Percentiles rank a stretch among this genome's conserved stretches.
Evolutionary conservation across 805 yeast species (phyloP).

Genomic region (Nakazawaea pomicola): DNA sequence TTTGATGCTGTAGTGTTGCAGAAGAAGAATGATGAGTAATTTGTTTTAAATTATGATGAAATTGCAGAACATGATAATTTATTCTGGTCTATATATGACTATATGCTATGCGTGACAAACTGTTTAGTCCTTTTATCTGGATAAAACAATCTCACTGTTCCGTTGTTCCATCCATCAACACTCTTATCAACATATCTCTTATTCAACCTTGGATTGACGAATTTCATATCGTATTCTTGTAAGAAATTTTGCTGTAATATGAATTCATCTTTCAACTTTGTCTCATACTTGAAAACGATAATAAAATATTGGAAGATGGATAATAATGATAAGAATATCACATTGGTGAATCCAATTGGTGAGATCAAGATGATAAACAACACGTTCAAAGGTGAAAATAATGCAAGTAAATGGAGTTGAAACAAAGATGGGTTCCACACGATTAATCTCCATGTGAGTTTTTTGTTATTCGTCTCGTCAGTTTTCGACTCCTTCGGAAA

Average conservation of each 20-base stretch:
- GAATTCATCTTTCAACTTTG: conserved; percentile 51
- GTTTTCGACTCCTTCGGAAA: conserved; percentile 6
- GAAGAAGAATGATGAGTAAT: too few species aligned
- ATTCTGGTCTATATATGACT: too few species aligned
- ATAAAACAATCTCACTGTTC: conserved; percentile 8
- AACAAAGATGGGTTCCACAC: conserved; percentile 69
- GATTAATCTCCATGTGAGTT: conserved; percentile 40
- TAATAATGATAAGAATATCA: conserved; percentile 30
- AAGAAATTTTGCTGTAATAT: conserved; percentile 55
- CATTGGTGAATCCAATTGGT: conserved; percentile 15
- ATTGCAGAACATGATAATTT: too few species aligned
- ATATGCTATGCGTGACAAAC: conserved; percentile 7
- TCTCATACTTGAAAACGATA: conserved; percentile 39
- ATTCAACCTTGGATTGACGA: conserved; percentile 52
- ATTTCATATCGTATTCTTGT: conserved; percentile 59
- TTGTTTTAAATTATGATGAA: too few species aligned
- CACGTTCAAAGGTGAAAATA: conserved; percentile 56
- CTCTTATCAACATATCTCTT: conserved; percentile 52
- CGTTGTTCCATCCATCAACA: conserved; percentile 41
- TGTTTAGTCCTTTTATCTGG: conserved; percentile 10
- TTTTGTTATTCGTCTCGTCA: not conserved
- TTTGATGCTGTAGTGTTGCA: too few species aligned
- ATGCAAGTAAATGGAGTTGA: conserved; percentile 41
- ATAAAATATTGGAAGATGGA: conserved; percentile 33
- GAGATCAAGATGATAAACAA: conserved; percentile 28